Evolutionary conservation across 2,329 filamentous ascomycete genomes (phyloP), one percentile per base, ranked within the genome.

Genomic region (Coniochaeta pulveracea): DNA sequence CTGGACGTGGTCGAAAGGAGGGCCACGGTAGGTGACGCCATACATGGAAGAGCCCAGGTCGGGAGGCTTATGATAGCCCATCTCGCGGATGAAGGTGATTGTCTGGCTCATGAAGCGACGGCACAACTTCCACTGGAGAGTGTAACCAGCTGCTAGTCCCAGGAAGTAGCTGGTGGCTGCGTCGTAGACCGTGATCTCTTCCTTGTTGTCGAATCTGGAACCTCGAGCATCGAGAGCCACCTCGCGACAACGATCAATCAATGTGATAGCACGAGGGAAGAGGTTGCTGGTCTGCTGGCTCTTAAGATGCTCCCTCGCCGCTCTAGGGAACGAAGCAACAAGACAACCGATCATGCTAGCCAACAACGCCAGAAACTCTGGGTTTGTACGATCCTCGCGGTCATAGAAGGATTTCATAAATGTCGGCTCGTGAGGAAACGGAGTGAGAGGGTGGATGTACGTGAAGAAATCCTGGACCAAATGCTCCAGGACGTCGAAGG

Each of bases 381-480:
- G 70, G 42, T 74, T 76, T 6, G 64, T 69, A 34, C 75, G 64
- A 48, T 85, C 80, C 47, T 82, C 72, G 21, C 81, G 66, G 35
- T 68, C 67, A 6, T 66, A 65, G 51, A 85, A 82, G 2, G 75
- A 75, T 40, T 75, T 69, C 15, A 80, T 70, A 51, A 88, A 86
- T 4, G 79, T 81, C 0, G 80, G 80, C 49, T 86, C 80, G 52
- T 88, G 82, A 0, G 82, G 82, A 37, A 88, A 86, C 0, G 82
- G 82, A 37, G 72, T 73, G 7, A 88, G 65, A 2, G 82, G 82
- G 45, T 86, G 80, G 34, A 86, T 79, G 50, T 85, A 85, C 12
- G 78, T 85, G 56, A 86, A 88, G 64, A 84, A 88, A 57, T 88
- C 82, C 51, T 86, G 79, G 37, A 88, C 71, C 11, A 86, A 63